Base-by-base conservation (phyloP, 192 early-diverging fungal genomes). In the Backusella parvicylindrica region DNA sequence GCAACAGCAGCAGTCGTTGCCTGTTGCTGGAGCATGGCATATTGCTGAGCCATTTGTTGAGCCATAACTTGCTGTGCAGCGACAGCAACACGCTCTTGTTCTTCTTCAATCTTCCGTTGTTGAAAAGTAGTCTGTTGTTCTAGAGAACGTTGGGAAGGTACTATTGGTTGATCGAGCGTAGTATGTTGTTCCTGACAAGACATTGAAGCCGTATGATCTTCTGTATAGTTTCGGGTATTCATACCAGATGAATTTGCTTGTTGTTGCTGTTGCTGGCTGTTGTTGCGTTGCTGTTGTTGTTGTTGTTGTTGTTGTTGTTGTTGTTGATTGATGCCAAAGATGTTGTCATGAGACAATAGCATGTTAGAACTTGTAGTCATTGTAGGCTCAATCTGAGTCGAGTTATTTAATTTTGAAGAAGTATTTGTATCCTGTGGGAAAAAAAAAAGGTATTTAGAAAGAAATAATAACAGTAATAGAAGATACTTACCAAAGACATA, bases 51-150 rank as follows among this genome's bases (percentile, higher is more conserved):
- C 30, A 47, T 41, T 7, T 71, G 70, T 53, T 71, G 70, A 2
- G 70, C 70, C 43, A 47, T 41, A 3, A 49, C 70, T 21, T 53
- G 70, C 18, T 71, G 70, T 49, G 71, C 71, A 16, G 36, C 71
- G 15, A 36, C 71, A 16, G 71, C 71, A 23, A 63, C 36, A 56
- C 64, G 49, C 31, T 71, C 70, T 38, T 77, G 75, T 31, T 77
- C 37, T 9, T 53, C 70, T 12, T 64, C 53, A 1, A 77, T 33
- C 21, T 41, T 70, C 9, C 68, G 21, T 2, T 47, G 40, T n/a
- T 75, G 74, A 32, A 53, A 40, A 6, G 43, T n/a, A 3, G 37
- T 35, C 8, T 76, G 75, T 5, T 65, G 75, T 5, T 68, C 64
- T 12, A 75, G 31, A n/a, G 30, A 18, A 35, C 65, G 73, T 18